Conservation (phyloP, 2,329 filamentous ascomycete species). For the Ophiostoma novo-ulmi region DNA sequence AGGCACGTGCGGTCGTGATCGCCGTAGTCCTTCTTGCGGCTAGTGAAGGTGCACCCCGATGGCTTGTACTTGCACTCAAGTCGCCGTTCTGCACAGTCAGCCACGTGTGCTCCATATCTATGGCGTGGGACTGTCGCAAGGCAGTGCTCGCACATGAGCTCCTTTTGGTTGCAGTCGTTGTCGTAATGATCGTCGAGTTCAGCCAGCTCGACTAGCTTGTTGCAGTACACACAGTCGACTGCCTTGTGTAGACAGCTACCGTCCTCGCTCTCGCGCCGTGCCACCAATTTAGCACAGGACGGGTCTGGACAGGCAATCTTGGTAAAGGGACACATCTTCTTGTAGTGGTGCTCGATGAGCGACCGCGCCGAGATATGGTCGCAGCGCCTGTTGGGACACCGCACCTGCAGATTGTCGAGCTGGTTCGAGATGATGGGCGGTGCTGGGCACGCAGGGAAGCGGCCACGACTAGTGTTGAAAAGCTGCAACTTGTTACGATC, state of each 20-base stretch:
- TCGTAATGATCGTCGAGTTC: slow-evolving; percentile 45
- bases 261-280: slow-evolving; percentile 40
- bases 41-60: slow-evolving; percentile 44
- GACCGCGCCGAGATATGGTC: slow-evolving; percentile 47
- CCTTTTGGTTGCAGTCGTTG: slow-evolving; percentile 43
- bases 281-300: slow-evolving; percentile 48
- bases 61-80: slow-evolving; percentile 45
- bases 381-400: slow-evolving; percentile 57
- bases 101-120: slow-evolving; percentile 44
- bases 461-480: slow-evolving; percentile 30
- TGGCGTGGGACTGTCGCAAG: slow-evolving; percentile 41
- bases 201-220: slow-evolving; percentile 44
- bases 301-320: slow-evolving; percentile 52
- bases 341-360: slow-evolving; percentile 52
- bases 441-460: slow-evolving; percentile 30
- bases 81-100: slow-evolving; percentile 42
- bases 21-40: slow-evolving; percentile 39
- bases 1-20: slow-evolving; percentile 47
- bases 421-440: slow-evolving; percentile 53
- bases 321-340: slow-evolving; percentile 52
- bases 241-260: slow-evolving; percentile 53
- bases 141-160: slow-evolving; percentile 48
- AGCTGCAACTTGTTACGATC: slow-evolving; percentile 46
- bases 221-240: slow-evolving; percentile 51
- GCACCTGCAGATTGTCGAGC: slow-evolving; percentile 54